Evolutionary conservation across 805 yeast species (phyloP), one percentile per base, ranked within the genome.

Genomic region (Pichia nanzhaoensis): DNA sequence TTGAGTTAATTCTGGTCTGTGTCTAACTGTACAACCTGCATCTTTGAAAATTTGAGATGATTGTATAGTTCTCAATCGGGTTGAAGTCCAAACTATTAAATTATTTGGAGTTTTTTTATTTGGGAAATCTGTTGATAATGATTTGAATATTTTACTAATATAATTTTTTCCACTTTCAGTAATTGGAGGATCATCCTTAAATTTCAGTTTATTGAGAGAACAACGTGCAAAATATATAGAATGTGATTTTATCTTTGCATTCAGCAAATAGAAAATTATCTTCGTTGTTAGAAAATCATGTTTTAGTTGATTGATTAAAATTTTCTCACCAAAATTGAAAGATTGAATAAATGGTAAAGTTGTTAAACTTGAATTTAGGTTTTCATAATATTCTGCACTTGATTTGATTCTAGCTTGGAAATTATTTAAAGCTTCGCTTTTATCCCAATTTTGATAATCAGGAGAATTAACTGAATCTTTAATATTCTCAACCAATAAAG

Each of bases 31-130:
- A 46, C 86, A 74, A 9, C 86, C 85, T 22, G 67, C 64, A 12
- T 78, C 73, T 33, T 75, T 68, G 61, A 91, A 87, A 46, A 73
- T 78, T 44, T 74, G 71, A 0, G 91, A 88, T 5, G 95, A 80
- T 53, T 90, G 87, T 17, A 80, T 73, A 0, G 97, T 88, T 58
- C 96, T 76, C 52, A 78, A 73, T 50, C 96, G 77, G 4, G 91
- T 87, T 1, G 98, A 95, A 1, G 97, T 89, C 96, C 98, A 91
- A n/a, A 93, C 90, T 3, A 82, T 80, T 55, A 90, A 71, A 42
- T 59, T 53, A 16, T 50, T 40, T 8, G 65, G 63, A 16, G 61
- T 51, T 9, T 66, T 44, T 13, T 55, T 58, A 16, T 32, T 17
- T 5, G 45, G 44, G 35, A 60, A 60, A 50, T 64, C 64, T 13